Conservation (phyloP, 2,329 filamentous ascomycete genomes). For the Stagonosporopsis tanaceti region DNA sequence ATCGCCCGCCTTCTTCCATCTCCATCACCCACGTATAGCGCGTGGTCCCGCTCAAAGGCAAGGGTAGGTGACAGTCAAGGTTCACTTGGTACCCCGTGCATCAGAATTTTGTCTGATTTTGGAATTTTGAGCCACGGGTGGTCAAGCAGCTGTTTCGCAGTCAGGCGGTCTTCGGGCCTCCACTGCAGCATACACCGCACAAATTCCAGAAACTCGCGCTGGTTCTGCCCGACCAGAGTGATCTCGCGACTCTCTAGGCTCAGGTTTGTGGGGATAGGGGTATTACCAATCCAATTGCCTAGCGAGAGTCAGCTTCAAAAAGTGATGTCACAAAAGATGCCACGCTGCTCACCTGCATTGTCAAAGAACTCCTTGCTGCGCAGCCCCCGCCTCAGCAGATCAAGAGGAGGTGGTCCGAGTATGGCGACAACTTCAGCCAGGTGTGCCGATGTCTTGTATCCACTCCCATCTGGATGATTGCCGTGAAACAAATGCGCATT, state of each 20-base stretch:
- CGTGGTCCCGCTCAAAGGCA: not conserved
- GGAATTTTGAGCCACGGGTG: slow-evolving; percentile 23
- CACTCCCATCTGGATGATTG: slow-evolving; percentile 24
- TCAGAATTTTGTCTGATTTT: not conserved
- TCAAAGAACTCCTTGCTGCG: slow-evolving; percentile 26
- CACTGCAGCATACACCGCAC: slow-evolving; percentile 48
- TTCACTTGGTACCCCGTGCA: not conserved
- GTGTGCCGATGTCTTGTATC: slow-evolving; percentile 38
- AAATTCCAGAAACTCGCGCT: slow-evolving; percentile 41
- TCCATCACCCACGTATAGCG: not conserved
- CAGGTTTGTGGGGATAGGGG: slow-evolving; percentile 15
- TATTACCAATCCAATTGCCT: slow-evolving; percentile 33
- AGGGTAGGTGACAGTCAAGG: slow-evolving; percentile 2
- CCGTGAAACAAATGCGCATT: slow-evolving; percentile 41
- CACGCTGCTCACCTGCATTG: slow-evolving; percentile 21
- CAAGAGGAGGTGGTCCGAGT: slow-evolving; percentile 30
- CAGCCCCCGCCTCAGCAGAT: slow-evolving; percentile 20
- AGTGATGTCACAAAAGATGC: not conserved
- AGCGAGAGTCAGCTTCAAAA: not conserved
- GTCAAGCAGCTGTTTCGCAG: slow-evolving; percentile 25
- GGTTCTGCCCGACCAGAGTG: slow-evolving; percentile 33
- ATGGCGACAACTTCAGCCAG: slow-evolving; percentile 39
- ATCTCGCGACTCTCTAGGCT: slow-evolving; percentile 26
- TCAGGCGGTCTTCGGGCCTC: slow-evolving; percentile 44
- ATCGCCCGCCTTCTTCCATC: too few species aligned